These are phyloP conservation scores for Luffa acutangula DNA, from an alignment of 306 rosid species.

Conservation along the genomic window DNA sequence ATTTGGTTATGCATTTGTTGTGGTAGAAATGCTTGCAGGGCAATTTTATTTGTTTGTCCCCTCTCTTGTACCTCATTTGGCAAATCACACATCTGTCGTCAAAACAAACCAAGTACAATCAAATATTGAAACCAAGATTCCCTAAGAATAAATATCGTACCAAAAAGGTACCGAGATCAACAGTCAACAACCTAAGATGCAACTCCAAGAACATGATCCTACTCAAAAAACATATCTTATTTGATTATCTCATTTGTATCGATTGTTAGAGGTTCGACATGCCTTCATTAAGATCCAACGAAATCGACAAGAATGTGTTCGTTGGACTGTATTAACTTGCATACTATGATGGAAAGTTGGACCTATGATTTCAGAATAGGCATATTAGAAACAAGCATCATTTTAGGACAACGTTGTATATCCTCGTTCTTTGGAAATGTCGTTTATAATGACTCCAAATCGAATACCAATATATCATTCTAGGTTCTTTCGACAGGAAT, in stretches of 20 bases:
- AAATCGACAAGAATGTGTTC: not conserved
- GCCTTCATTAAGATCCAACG: not conserved
- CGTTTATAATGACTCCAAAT: not conserved
- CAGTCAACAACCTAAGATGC: not conserved
- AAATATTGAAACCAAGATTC: not conserved
- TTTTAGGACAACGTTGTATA: not conserved
- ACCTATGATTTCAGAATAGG: not conserved
- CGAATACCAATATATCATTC: not conserved
- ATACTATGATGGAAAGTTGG: not conserved
- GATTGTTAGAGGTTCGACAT: not conserved
- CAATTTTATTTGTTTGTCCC: constrained; percentile 69
- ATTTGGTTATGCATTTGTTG: constrained; percentile 71
- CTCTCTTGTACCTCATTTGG: constrained; percentile 83
- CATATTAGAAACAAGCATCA: not conserved
- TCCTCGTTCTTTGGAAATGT: not conserved
- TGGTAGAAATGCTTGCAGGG: constrained; percentile 89
- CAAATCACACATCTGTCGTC: constrained; percentile 69
- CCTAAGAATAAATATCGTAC: not conserved
- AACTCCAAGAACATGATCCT: not conserved
- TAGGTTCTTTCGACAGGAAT: not conserved
- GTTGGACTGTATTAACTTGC: not conserved
- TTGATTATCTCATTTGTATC: not conserved
- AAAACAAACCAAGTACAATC: not conserved
- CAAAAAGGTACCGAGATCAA: not conserved
- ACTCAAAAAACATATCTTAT: not conserved